Percentiles rank a stretch among this genome's conserved stretches.
phyloP scores from a whole-genome alignment of 1,139 yeast species.

The Scheffersomyces cryptocercus region DNA sequence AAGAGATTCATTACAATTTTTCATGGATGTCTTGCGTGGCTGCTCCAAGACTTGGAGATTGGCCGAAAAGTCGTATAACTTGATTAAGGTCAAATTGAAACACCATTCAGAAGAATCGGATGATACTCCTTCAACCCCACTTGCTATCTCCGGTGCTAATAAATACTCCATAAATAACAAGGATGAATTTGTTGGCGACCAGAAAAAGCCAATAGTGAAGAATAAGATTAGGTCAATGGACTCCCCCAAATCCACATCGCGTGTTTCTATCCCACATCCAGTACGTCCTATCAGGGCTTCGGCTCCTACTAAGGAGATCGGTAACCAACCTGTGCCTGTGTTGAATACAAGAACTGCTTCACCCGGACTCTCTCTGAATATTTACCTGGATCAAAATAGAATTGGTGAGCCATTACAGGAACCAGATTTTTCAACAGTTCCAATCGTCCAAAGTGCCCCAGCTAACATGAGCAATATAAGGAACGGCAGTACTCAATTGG shows the following conservation, averaged over 20 bases:
- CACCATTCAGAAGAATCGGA: slow-evolving; percentile 15
- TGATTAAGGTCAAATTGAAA: slow-evolving; percentile 38
- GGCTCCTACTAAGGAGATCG: too few relatives aligned
- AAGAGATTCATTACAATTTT: slow-evolving; percentile 34
- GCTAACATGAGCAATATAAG: not conserved
- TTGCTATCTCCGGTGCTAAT: not conserved
- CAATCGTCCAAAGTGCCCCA: not conserved
- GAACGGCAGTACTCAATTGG: not conserved
- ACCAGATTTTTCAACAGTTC: not conserved
- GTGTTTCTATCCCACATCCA: not conserved
- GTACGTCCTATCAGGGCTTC: not conserved
- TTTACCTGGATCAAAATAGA: too few relatives aligned
- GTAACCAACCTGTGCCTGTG: too few relatives aligned
- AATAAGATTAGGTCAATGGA: not conserved
- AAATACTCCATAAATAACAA: not conserved
- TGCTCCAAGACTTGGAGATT: slow-evolving; percentile 51
- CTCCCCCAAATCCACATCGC: not conserved
- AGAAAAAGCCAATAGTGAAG: not conserved
- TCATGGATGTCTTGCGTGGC: slow-evolving; percentile 38
- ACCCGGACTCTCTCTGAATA: too few relatives aligned
- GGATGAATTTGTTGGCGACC: slow-evolving; percentile 1
- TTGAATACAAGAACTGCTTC: too few relatives aligned
- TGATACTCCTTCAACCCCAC: not conserved
- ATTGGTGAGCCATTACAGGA: not conserved
- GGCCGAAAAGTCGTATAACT: slow-evolving; percentile 47